These are phyloP conservation scores for Nitzschia inconspicua DNA, from an alignment of 108 stramenopile species.

Conservation along the genomic window DNA sequence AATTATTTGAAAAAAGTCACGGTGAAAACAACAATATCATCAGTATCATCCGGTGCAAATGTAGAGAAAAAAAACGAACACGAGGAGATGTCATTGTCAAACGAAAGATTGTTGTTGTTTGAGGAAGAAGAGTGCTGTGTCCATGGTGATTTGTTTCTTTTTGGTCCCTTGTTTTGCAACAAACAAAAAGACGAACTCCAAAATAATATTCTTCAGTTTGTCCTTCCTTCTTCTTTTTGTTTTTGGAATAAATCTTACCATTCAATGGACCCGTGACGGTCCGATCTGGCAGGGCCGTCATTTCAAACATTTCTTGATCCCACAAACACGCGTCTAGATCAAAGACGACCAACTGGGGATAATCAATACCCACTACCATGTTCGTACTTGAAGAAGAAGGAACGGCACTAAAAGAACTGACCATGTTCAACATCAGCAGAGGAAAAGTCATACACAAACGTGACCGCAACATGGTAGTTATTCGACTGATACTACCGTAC, in stretches of 20 bases:
- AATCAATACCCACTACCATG: slow-evolving; percentile 36
- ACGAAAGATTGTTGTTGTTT: too few species aligned
- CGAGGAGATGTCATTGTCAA: not conserved
- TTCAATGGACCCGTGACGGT: slow-evolving; percentile 68
- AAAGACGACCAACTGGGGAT: slow-evolving; percentile 72
- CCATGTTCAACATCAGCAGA: too few species aligned
- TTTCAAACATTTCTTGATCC: slow-evolving; percentile 90
- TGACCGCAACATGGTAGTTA: too few species aligned
- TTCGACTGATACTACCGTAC: too few species aligned
- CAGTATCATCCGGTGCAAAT: not conserved
- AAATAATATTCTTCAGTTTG: not conserved
- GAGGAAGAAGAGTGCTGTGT: too few species aligned
- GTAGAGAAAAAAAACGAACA: not conserved
- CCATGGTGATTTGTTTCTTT: too few species aligned
- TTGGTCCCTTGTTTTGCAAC: too few species aligned
- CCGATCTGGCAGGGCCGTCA: slow-evolving; percentile 49
- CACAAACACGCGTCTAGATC: slow-evolving; percentile 90
- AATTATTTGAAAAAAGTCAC: not conserved
- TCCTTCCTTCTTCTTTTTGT: not conserved
- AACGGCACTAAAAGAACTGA: too few species aligned
- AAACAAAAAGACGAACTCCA: not conserved
- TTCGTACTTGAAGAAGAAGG: too few species aligned
- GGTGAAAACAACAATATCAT: not conserved
- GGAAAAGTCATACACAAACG: too few species aligned
- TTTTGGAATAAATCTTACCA: too few species aligned